Evolutionary conservation across 768 basidiomycete genomes (phyloP), one percentile per base, ranked within the genome.

Genomic region (Boletus barrowsii): DNA sequence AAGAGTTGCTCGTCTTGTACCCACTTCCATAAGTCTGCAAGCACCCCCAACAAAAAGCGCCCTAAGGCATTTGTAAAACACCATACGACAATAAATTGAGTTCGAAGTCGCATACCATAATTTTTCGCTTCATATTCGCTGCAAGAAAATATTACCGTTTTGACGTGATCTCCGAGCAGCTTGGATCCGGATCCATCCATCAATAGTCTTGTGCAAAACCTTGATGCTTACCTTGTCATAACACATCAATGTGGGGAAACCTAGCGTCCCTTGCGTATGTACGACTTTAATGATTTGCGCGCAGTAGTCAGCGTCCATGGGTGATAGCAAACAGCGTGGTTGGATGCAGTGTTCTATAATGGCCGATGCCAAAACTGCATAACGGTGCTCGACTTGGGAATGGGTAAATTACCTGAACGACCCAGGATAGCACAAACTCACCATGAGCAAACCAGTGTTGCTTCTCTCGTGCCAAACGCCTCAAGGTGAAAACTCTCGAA

Each of bases 41-140:
- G 75, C 41, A 96, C 78, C 6, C 88, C 88, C 3, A 81, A 74
- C 24, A 98, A 72, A 73, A 98, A 98, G 30, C 94, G 93, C 24
- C 92, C 95, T 93, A 33, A 55, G 9, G 13, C 10, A 24, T 55
- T 18, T 56, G 32, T 35, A 45, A 56, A 14, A 37, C 7, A 37
- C 14, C n/a, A 26, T 32, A 41, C 20, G 45, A 37, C n/a, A 40
- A 13, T 6, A 30, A 32, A 53, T 13, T 36, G 40, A 40, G 37
- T 11, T 29, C 26, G 30, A 32, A 39, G 68, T 33, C 11, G 32
- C 77, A 32, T 64, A 90, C 95, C 94, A 63, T 93, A 94, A 70
- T 98, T 98, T 47, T 88, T 83, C 13, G 93, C 94, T 72, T 99
- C 95, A 61, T 92, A 92, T 73, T 96, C 96, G 59, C 95, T 97